Evolutionary conservation across 202 grass and related monocot species (phyloP).

Genomic region (Bolboschoenoplectus hybrid): DNA sequence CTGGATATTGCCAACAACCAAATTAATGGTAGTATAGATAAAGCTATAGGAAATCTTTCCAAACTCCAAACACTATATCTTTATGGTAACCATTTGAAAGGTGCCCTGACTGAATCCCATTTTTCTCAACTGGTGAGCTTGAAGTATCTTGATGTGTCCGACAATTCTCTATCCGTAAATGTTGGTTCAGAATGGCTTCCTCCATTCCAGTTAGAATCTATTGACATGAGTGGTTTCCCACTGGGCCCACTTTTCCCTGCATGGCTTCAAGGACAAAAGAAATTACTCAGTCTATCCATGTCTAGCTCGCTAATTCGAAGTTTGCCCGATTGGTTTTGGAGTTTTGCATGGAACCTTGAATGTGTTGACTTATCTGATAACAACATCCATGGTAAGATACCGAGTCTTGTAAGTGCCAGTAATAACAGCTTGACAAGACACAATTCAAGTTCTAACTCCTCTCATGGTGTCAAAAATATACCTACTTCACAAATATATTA

Average conservation of each 20-base stretch:
- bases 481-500: neutral
- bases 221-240: neutral
- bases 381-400: neutral
- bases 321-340: neutral
- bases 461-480: neutral
- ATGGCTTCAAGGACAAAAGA: neutral
- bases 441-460: neutral
- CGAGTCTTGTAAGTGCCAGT: neutral
- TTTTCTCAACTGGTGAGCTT: neutral
- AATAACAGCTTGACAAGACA: neutral
- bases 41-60: neutral
- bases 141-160: neutral
- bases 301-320: neutral
- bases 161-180: neutral
- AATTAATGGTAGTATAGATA: constrained; percentile 1
- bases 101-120: neutral
- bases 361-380: neutral
- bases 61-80: neutral
- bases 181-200: neutral
- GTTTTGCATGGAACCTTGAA: neutral
- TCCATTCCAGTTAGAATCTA: neutral
- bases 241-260: neutral
- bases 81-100: neutral
- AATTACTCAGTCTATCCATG: neutral
- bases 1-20: neutral